These are phyloP conservation scores for Cryptosporidium canis DNA, from an alignment of 169 alveolate species.

Conservation along the genomic window DNA sequence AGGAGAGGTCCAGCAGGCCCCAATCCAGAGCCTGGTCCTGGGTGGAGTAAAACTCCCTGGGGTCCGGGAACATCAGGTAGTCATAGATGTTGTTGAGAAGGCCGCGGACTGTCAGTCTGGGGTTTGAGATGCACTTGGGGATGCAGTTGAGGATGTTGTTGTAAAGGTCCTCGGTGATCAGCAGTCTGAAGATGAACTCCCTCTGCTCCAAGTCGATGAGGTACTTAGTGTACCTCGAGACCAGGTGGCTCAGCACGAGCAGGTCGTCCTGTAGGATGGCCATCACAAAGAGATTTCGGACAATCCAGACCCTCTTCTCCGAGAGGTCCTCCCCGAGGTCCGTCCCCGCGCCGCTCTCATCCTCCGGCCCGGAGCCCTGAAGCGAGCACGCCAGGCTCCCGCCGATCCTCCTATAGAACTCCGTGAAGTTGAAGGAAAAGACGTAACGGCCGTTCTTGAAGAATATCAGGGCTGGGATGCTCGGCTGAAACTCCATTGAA, in stretches of 20 bases:
- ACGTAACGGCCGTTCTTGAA: slow-evolving; percentile 77
- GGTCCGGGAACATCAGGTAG: slow-evolving; percentile 29
- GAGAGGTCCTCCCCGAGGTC: not conserved
- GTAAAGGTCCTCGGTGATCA: slow-evolving; percentile 42
- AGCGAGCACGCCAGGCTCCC: not conserved
- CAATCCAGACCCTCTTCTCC: slow-evolving; percentile 23
- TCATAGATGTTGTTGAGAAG: slow-evolving; percentile 43
- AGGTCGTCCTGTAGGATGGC: slow-evolving; percentile 30
- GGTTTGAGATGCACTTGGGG: slow-evolving; percentile 12
- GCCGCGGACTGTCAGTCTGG: slow-evolving; percentile 1
- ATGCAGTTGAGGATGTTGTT: slow-evolving; percentile 38
- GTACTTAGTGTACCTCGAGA: not conserved
- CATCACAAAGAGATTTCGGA: slow-evolving; percentile 44
- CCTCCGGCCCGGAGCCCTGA: not conserved
- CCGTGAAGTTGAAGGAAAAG: slow-evolving; percentile 83
- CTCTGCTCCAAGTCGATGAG: slow-evolving; percentile 27
- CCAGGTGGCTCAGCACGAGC: not conserved
- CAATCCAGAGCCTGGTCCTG: not conserved
- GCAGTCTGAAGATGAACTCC: slow-evolving; percentile 20
- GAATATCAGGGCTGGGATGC: slow-evolving; percentile 81
- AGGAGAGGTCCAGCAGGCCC: not conserved
- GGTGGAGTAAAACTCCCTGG: slow-evolving; percentile 16
- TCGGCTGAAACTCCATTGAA: slow-evolving; percentile 84
- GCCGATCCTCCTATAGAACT: slow-evolving; percentile 79
- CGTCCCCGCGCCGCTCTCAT: not conserved